A percentile compares a stretch with the other conserved stretches of the same genome.
phyloP scores from a whole-genome alignment of 192 early-diverging fungal species.

The Spinellus fusiger region DNA sequence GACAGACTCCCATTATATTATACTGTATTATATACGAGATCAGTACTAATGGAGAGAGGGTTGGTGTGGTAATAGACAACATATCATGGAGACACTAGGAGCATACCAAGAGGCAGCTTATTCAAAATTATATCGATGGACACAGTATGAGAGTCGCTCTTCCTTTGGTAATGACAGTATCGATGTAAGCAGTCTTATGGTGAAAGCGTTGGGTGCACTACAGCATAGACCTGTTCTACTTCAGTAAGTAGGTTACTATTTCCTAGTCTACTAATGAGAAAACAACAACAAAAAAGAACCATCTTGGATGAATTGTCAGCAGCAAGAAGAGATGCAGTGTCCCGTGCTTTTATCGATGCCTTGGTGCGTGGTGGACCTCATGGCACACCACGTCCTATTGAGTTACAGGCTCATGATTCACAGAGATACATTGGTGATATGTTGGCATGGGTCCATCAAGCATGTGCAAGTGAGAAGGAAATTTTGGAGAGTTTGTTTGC shows the following conservation, averaged over 20 bases:
- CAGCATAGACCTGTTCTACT: constrained; percentile 69
- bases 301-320: constrained; percentile 70
- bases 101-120: constrained; percentile 67
- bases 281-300: constrained; percentile 33
- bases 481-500: constrained; percentile 75
- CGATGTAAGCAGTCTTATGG: constrained; percentile 58
- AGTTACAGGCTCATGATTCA: constrained; percentile 88
- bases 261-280: neutral
- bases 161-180: constrained; percentile 61
- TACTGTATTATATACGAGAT: no score
- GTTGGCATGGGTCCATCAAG: constrained; percentile 96
- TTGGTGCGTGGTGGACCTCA: constrained; percentile 70
- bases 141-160: constrained; percentile 55
- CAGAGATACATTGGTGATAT: constrained; percentile 92
- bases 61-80: constrained; percentile 36
- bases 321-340: constrained; percentile 59
- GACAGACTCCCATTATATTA: neutral
- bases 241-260: constrained; percentile 42
- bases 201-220: constrained; percentile 59
- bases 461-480: constrained; percentile 80
- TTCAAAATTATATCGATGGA: constrained; percentile 73
- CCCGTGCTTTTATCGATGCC: constrained; percentile 65
- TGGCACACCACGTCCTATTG: constrained; percentile 82
- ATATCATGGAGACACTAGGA: constrained; percentile 73
- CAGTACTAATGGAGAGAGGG: neutral